Evolutionary conservation across 257 asterid genomes (phyloP).

Genomic region (Gentiana dahurica): DNA sequence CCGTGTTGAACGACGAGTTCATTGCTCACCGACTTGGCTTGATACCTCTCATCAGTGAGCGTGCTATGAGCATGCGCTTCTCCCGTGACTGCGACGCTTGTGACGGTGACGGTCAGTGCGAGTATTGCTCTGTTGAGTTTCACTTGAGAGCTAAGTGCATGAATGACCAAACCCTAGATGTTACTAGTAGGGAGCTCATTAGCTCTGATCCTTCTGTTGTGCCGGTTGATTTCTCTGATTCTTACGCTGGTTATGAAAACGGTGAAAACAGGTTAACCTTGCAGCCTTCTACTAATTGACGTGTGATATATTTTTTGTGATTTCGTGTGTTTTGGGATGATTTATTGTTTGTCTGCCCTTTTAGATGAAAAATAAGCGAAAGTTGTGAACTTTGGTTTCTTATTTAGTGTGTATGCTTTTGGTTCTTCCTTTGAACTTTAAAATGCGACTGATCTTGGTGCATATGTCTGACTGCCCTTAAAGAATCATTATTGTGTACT

Average conservation of each 20-base stretch:
- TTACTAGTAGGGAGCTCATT: constrained; percentile 74
- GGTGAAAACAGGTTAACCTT: constrained; percentile 9
- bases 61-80: constrained; percentile 97
- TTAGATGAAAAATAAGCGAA: too few relatives aligned
- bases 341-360: background rate
- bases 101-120: constrained; percentile 97
- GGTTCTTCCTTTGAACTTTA: background rate
- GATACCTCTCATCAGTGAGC: constrained; percentile 72
- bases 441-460: background rate
- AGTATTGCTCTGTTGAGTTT: constrained; percentile 93
- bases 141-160: constrained; percentile 69
- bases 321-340: background rate
- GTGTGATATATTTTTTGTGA: background rate
- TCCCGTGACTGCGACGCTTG: constrained; percentile 98
- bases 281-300: background rate
- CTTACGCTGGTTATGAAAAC: constrained; percentile 27
- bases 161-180: constrained; percentile 77
- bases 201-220: constrained; percentile 90
- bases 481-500: too few relatives aligned
- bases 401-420: too few relatives aligned
- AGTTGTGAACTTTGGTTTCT: too few relatives aligned
- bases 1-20: constrained; percentile 89
- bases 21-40: constrained; percentile 94
- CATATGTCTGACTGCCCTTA: too few relatives aligned
- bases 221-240: constrained; percentile 70